These are phyloP conservation scores for Tephrocybe sp. DNA, from an alignment of 768 basidiomycete species.

Conservation along the genomic window DNA sequence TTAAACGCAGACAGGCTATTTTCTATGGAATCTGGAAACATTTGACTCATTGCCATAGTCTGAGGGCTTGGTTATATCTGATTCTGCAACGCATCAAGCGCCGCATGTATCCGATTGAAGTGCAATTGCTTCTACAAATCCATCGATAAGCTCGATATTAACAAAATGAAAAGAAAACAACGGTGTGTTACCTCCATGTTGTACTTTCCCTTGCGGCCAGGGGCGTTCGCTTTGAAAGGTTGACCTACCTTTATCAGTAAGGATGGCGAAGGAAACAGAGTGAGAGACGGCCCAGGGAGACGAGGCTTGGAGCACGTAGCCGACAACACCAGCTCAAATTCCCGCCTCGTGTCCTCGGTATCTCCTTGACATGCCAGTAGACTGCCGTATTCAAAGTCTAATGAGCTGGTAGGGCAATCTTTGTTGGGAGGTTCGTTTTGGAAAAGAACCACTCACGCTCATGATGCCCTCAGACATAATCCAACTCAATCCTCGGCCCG, in stretches of 20 bases:
- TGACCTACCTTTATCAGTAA: slow-evolving; percentile 38
- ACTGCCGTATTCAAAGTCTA: slow-evolving; percentile 88
- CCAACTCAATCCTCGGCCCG: no score
- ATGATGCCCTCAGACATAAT: no score
- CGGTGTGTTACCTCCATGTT: slow-evolving; percentile 67
- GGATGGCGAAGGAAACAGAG: not conserved
- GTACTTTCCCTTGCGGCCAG: slow-evolving; percentile 70
- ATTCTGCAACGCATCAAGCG: slow-evolving; percentile 26
- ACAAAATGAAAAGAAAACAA: not conserved
- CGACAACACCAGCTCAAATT: slow-evolving; percentile 82
- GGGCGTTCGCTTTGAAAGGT: slow-evolving; percentile 62
- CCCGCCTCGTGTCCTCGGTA: slow-evolving; percentile 51
- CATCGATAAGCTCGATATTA: not conserved
- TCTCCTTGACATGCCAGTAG: slow-evolving; percentile 72
- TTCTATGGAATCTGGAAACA: no score
- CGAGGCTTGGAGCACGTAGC: slow-evolving; percentile 47
- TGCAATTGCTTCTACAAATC: slow-evolving; percentile 27
- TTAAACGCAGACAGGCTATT: no score
- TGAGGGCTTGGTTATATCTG: no score
- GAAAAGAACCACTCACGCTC: no score
- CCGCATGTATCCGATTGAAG: slow-evolving; percentile 33
- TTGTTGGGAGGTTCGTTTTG: no score
- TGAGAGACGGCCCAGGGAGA: no score
- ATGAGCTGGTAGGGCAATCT: not conserved
- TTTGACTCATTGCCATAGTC: no score